phyloP scores from a whole-genome alignment of 345 rosid species.

The Erysimum cheiranthoides region DNA sequence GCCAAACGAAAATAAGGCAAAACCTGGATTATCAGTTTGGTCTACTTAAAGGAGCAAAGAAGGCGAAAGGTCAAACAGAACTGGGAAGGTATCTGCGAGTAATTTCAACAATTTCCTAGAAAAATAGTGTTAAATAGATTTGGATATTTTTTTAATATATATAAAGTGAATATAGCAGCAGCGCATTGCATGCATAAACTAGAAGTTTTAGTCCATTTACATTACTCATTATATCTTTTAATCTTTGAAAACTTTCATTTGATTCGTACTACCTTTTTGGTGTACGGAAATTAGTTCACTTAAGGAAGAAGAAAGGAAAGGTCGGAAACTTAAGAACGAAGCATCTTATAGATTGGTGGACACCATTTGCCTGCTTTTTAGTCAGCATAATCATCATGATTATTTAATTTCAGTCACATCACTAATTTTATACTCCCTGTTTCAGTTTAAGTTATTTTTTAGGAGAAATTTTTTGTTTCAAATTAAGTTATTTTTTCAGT shows the following conservation, averaged over 20 bases:
- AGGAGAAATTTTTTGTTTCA: too few species aligned
- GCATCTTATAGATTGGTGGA: neutral
- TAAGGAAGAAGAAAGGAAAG: slow-evolving; percentile 8
- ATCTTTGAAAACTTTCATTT: neutral
- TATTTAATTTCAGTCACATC: neutral
- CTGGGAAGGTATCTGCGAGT: neutral
- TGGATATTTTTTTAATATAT: too few species aligned
- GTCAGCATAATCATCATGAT: neutral
- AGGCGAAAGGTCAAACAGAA: slow-evolving; percentile 16
- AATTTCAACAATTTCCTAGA: slow-evolving; percentile 24
- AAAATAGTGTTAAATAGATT: neutral
- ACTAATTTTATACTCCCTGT: too few species aligned
- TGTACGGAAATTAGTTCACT: neutral
- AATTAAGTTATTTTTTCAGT: too few species aligned
- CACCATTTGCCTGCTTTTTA: neutral
- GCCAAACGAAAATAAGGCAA: neutral
- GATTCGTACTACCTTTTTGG: neutral
- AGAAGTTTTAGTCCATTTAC: neutral
- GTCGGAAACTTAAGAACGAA: slow-evolving; percentile 2
- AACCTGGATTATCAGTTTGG: neutral
- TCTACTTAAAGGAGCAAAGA: neutral
- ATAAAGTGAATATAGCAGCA: neutral
- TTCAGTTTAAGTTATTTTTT: too few species aligned
- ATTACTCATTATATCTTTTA: neutral
- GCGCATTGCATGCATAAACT: slow-evolving; percentile 14